phyloP scores from a whole-genome alignment of 2,329 filamentous ascomycete genomes.

The Talaromyces sp. region DNA sequence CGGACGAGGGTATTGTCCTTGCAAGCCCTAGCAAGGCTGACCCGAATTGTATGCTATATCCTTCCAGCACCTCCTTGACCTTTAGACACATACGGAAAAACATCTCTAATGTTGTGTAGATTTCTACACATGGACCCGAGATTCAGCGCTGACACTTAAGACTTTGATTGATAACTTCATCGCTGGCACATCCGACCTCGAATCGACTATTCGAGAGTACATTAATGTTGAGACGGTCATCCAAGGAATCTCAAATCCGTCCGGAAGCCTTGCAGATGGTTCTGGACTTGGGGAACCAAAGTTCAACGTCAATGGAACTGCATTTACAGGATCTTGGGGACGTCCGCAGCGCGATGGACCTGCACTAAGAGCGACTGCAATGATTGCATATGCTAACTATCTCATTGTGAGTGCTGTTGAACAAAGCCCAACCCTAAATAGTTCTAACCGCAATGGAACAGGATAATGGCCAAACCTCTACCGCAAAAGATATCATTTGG shows the following conservation, averaged over 20 bases:
- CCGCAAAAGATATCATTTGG: slow-evolving; percentile 61
- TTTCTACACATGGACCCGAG: slow-evolving; percentile 76
- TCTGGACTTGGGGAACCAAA: slow-evolving; percentile 68
- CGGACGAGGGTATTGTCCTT: slow-evolving; percentile 53
- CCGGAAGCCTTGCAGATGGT: slow-evolving; percentile 53
- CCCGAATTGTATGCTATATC: slow-evolving; percentile 50
- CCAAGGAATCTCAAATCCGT: slow-evolving; percentile 67
- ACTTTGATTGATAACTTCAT: slow-evolving; percentile 67
- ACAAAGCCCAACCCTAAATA: neutral
- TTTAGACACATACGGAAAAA: neutral
- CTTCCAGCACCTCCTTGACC: neutral
- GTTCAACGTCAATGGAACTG: slow-evolving; percentile 62
- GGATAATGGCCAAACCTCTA: slow-evolving; percentile 54
- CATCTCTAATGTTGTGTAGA: slow-evolving; percentile 47
- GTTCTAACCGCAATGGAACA: slow-evolving; percentile 9
- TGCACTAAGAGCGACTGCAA: slow-evolving; percentile 34
- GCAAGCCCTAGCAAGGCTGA: slow-evolving; percentile 57
- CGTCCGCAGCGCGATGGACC: slow-evolving; percentile 63
- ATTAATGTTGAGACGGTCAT: slow-evolving; percentile 64
- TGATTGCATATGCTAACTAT: slow-evolving; percentile 58
- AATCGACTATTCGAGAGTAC: slow-evolving; percentile 65
- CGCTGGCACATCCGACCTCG: slow-evolving; percentile 54
- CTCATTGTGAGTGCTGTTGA: slow-evolving; percentile 49
- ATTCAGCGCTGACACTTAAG: slow-evolving; percentile 71
- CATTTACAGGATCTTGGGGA: slow-evolving; percentile 69